Evolutionary conservation across 768 basidiomycete genomes (phyloP).

Genomic region (Mycena leptocephala): DNA sequence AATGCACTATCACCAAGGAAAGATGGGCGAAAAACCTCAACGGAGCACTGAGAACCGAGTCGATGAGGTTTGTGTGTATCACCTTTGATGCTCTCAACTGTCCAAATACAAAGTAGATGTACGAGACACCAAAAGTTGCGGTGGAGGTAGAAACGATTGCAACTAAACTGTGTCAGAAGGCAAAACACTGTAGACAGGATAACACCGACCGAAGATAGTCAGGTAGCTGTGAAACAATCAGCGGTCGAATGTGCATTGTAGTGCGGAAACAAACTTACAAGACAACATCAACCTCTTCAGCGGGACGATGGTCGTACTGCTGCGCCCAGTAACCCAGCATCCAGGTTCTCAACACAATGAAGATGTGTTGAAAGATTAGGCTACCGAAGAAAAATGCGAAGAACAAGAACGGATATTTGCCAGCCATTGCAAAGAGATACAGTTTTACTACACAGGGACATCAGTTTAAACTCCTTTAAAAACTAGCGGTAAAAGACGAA

Average conservation of each 20-base stretch:
- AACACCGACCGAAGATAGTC: not conserved
- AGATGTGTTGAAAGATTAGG: slow-evolving; percentile 18
- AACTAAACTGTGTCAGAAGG: not conserved
- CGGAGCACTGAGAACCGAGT: too few relatives aligned
- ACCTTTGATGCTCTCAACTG: too few relatives aligned
- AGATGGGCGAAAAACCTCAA: too few relatives aligned
- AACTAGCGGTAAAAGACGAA: too few relatives aligned
- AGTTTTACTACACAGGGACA: slow-evolving; percentile 49
- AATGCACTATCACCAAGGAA: slow-evolving; percentile 39
- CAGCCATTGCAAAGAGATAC: slow-evolving; percentile 35
- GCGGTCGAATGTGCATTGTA: too few relatives aligned
- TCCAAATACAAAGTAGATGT: too few relatives aligned
- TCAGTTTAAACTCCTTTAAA: not conserved
- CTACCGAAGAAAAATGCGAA: slow-evolving; percentile 30
- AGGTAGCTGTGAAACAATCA: slow-evolving; percentile 10
- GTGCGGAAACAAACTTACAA: too few relatives aligned
- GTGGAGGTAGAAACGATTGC: slow-evolving; percentile 43
- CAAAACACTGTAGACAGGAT: not conserved
- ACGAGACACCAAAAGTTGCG: too few relatives aligned
- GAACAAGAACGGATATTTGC: slow-evolving; percentile 34
- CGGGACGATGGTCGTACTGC: too few relatives aligned
- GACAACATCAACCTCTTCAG: too few relatives aligned
- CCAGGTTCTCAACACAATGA: slow-evolving; percentile 23
- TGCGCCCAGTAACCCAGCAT: too few relatives aligned
- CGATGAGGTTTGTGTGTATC: too few relatives aligned